Conservation (phyloP, 805 yeast genomes). For the Wickerhamiella occidentalis region DNA sequence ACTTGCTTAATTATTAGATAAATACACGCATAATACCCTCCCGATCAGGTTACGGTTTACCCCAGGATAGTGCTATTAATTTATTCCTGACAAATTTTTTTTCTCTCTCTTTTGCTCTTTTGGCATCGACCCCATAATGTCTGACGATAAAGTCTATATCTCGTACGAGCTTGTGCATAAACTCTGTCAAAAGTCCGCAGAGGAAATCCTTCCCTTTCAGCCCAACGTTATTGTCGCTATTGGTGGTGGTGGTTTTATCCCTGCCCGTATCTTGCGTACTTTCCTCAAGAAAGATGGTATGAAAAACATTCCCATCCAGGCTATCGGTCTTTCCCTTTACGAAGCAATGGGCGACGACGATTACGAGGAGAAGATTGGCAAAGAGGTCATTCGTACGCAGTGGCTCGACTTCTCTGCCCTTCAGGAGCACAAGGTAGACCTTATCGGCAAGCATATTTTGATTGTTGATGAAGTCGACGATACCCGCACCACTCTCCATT, state of each 20-base stretch:
- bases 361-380: conserved; percentile 48
- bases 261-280: conserved; percentile 90
- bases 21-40: too few species aligned
- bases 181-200: conserved; percentile 60
- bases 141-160: conserved; percentile 37
- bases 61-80: neutral
- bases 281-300: conserved; percentile 50
- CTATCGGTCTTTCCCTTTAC: conserved; percentile 82
- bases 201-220: conserved; percentile 43
- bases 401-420: conserved; percentile 78
- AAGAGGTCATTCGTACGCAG: conserved; percentile 76
- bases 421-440: conserved; percentile 54
- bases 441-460: conserved; percentile 68
- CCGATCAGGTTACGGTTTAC: neutral
- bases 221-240: conserved; percentile 90
- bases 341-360: conserved; percentile 55
- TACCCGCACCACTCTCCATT: conserved; percentile 79
- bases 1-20: too few species aligned
- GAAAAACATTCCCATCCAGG: conserved; percentile 87
- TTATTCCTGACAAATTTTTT: conserved; percentile 4
- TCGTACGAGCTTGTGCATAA: conserved; percentile 76
- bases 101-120: neutral
- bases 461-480: conserved; percentile 90
- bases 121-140: too few species aligned
- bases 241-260: conserved; percentile 95